Evolutionary conservation across 2,329 filamentous ascomycete species (phyloP).

Genomic region (Diaporthe australafricana): DNA sequence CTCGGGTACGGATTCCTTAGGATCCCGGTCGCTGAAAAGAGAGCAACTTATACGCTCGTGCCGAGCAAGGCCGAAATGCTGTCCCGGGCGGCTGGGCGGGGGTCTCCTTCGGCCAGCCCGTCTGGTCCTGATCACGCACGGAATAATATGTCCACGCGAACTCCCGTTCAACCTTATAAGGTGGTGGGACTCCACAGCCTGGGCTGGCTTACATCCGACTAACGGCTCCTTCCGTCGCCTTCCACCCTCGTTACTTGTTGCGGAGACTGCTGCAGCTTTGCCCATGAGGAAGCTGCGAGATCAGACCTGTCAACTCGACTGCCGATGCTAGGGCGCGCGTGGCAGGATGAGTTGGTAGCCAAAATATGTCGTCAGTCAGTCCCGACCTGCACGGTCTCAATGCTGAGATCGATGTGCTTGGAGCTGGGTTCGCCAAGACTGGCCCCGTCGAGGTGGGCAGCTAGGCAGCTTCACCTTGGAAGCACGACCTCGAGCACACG

Average conservation of each 20-base stretch:
- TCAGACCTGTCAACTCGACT: background rate
- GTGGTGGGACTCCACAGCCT: background rate
- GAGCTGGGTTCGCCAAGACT: background rate
- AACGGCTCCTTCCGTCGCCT: constrained; percentile 1
- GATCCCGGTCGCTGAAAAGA: background rate
- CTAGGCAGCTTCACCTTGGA: background rate
- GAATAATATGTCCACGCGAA: background rate
- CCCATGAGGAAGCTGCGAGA: background rate
- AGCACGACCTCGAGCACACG: background rate
- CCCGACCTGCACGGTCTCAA: background rate
- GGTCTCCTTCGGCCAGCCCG: background rate
- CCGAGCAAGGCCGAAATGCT: background rate
- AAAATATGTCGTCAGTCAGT: background rate
- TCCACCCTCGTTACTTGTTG: background rate
- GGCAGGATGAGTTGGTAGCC: background rate
- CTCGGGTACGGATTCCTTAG: background rate
- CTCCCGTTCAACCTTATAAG: background rate
- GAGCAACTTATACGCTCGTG: background rate
- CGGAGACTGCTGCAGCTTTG: constrained; percentile 1
- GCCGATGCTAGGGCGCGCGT: background rate
- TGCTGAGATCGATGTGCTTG: background rate
- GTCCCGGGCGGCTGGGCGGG: no score
- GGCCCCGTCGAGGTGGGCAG: background rate
- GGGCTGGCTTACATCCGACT: background rate
- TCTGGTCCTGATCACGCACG: background rate